These are phyloP conservation scores for Clonostachys byssicola DNA, from an alignment of 2,329 filamentous ascomycete species.

Conservation along the genomic window DNA sequence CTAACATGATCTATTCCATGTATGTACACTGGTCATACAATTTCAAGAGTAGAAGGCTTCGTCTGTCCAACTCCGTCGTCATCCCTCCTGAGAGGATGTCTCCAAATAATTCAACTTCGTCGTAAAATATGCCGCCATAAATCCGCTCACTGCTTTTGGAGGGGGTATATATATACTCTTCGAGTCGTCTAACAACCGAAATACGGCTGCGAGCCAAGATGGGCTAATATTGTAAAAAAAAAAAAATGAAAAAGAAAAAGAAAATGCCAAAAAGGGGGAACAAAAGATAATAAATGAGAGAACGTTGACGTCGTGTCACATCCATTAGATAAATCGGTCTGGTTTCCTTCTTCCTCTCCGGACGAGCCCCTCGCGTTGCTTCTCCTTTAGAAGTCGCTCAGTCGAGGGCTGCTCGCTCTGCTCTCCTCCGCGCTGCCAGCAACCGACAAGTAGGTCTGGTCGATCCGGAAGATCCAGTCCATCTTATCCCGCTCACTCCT, in stretches of 20 bases:
- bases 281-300: background rate
- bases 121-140: no score
- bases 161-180: background rate
- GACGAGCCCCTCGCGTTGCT: background rate
- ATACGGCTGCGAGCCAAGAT: no score
- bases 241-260: background rate
- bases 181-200: background rate
- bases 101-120: no score
- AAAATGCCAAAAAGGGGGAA: background rate
- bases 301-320: constrained; percentile 4
- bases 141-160: background rate
- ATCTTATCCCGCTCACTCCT: constrained; percentile 88
- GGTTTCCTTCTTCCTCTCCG: background rate
- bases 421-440: constrained; percentile 33
- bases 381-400: constrained; percentile 15
- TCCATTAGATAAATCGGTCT: background rate
- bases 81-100: no score
- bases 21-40: no score
- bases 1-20: no score
- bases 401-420: constrained; percentile 26
- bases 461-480: constrained; percentile 95
- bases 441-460: constrained; percentile 65
- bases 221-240: no score
- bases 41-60: no score
- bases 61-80: no score